These are phyloP conservation scores for Aureobasidium sp. DNA, from an alignment of 2,329 filamentous ascomycete species.

Conservation along the genomic window DNA sequence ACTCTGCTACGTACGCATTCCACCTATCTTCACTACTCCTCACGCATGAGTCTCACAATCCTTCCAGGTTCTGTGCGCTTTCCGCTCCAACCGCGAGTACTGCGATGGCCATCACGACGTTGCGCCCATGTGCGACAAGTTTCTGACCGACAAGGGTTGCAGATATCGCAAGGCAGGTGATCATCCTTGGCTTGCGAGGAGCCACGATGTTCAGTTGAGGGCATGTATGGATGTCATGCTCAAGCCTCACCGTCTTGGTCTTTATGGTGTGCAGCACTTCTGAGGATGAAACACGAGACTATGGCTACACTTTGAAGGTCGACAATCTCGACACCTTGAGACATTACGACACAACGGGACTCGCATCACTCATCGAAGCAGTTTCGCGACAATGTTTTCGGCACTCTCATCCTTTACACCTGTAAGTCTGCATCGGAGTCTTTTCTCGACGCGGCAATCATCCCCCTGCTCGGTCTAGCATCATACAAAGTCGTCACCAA, in stretches of 20 bases:
- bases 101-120: background rate
- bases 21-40: background rate
- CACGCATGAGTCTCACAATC: no score
- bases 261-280: background rate
- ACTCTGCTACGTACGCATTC: background rate
- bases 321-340: no score
- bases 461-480: constrained; percentile 9
- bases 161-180: background rate
- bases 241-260: background rate
- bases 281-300: background rate
- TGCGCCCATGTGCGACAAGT: background rate
- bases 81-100: background rate
- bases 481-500: constrained; percentile 16
- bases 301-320: no score
- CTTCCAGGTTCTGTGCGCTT: background rate
- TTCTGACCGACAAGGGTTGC: constrained; percentile 2
- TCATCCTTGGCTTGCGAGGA: background rate
- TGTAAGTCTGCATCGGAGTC: constrained; percentile 15
- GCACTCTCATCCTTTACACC: constrained; percentile 15
- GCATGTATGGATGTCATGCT: background rate
- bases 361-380: background rate
- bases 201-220: background rate
- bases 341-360: no score
- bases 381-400: constrained; percentile 10
- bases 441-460: constrained; percentile 12